Conservation (phyloP, 345 rosid species). For the Turnera subulata region DNA sequence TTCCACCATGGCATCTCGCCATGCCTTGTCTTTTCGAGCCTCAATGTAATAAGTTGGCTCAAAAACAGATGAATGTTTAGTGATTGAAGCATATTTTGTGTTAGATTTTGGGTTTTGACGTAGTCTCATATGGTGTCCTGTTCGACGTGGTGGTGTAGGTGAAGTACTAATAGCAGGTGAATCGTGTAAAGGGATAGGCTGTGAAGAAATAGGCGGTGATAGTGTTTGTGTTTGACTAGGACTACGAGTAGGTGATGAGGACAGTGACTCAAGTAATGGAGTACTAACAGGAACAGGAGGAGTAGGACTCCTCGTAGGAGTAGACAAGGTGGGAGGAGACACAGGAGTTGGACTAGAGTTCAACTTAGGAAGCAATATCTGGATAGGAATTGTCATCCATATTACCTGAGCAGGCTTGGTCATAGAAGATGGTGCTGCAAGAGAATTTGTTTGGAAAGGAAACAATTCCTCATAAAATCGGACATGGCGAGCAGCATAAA, state of each 20-base stretch:
- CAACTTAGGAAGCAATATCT: neutral
- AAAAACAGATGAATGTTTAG: neutral
- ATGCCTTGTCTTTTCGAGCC: neutral
- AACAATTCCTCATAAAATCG: neutral
- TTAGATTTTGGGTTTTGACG: neutral
- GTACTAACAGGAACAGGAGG: neutral
- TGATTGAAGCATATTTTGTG: neutral
- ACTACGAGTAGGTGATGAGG: neutral
- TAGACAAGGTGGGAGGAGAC: neutral
- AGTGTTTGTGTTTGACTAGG: neutral
- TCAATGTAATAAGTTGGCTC: neutral
- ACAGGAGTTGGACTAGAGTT: neutral
- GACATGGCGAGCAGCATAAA: conserved; percentile 1
- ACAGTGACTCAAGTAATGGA: neutral
- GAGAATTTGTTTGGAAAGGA: too few species aligned
- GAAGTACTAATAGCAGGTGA: neutral
- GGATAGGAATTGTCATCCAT: too few species aligned
- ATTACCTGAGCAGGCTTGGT: too few species aligned
- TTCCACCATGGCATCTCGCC: neutral
- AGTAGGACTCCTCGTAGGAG: neutral
- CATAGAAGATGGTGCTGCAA: neutral
- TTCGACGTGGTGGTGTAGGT: neutral
- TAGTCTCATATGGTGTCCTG: neutral
- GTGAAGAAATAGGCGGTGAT: neutral
- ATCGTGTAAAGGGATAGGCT: neutral